Evolutionary conservation across 2,329 filamentous ascomycete species (phyloP).

Genomic region (Pseudogymnoascus sp.): DNA sequence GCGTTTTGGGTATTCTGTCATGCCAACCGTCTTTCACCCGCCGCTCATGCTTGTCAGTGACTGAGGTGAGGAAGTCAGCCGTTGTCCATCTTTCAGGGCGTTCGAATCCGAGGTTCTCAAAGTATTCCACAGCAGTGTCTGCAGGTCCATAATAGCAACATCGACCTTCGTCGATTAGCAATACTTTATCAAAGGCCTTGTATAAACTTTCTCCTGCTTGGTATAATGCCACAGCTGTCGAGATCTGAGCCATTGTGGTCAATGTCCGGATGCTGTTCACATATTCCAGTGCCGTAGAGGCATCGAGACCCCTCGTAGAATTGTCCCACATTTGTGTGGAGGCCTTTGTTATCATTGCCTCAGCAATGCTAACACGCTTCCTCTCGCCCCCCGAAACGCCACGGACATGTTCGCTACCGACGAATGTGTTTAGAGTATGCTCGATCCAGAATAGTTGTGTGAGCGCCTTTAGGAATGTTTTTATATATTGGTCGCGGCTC

Average conservation of each 20-base stretch:
- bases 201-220: conserved; percentile 64
- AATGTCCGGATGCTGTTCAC: conserved; percentile 61
- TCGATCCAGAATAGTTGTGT: conserved; percentile 64
- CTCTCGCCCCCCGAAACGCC: conserved; percentile 74
- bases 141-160: conserved; percentile 59
- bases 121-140: conserved; percentile 54
- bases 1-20: conserved; percentile 48
- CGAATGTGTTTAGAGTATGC: conserved; percentile 64
- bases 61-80: conserved; percentile 67
- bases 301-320: conserved; percentile 69
- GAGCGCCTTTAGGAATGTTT: conserved; percentile 56
- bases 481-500: conserved; percentile 46
- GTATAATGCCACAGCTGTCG: conserved; percentile 60
- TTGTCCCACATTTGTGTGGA: conserved; percentile 75
- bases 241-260: conserved; percentile 67
- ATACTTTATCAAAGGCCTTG: conserved; percentile 69
- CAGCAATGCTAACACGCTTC: conserved; percentile 72
- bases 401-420: conserved; percentile 66
- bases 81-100: conserved; percentile 54
- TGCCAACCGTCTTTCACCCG: conserved; percentile 54
- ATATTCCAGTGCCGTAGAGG: conserved; percentile 71
- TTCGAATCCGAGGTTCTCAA: conserved; percentile 55
- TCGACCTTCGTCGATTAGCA: conserved; percentile 66
- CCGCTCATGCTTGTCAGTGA: conserved; percentile 66
- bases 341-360: conserved; percentile 65